phyloP scores from a whole-genome alignment of 1,284 basidiomycete species.

The Neolentinus lepideus region DNA sequence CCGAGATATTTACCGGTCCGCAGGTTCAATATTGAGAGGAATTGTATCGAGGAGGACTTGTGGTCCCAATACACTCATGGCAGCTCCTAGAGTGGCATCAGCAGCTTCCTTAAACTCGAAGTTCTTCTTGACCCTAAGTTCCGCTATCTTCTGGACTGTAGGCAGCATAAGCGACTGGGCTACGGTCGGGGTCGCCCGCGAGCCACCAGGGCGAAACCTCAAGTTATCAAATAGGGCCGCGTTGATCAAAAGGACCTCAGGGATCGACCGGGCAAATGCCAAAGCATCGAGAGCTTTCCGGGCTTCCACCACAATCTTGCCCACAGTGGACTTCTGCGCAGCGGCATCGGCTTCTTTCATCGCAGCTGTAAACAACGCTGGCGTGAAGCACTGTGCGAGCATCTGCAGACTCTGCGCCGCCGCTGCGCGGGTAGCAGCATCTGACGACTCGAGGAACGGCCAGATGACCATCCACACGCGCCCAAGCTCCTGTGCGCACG shows the following conservation, averaged over 20 bases:
- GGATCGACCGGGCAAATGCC: conserved; percentile 59
- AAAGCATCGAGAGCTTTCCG: conserved; percentile 66
- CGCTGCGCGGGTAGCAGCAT: conserved; percentile 50
- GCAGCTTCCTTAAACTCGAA: conserved; percentile 92
- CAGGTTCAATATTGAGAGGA: conserved; percentile 83
- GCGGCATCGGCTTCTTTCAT: conserved; percentile 27
- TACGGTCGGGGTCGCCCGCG: conserved; percentile 41
- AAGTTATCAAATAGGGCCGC: conserved; percentile 47
- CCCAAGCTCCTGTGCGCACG: conserved; percentile 45
- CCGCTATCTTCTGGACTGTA: conserved; percentile 70
- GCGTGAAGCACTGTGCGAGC: conserved; percentile 65
- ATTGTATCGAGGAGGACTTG: conserved; percentile 69
- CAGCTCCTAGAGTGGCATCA: conserved; percentile 75
- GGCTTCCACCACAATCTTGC: conserved; percentile 55
- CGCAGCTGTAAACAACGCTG: conserved; percentile 50
- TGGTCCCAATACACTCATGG: conserved; percentile 86
- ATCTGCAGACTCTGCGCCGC: conserved; percentile 58
- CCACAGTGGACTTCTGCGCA: conserved; percentile 50
- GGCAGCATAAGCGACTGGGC: conserved; percentile 71
- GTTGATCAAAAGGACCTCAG: conserved; percentile 62
- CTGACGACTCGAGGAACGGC: conserved; percentile 62
- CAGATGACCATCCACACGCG: conserved; percentile 77
- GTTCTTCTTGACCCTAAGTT: conserved; percentile 68
- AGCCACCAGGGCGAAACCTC: conserved; percentile 25
- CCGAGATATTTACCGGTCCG: conserved; percentile 52